Evolutionary conservation across 805 yeast genomes (phyloP), one percentile per base, ranked within the genome.

Genomic region (Metschnikowia shivogae): DNA sequence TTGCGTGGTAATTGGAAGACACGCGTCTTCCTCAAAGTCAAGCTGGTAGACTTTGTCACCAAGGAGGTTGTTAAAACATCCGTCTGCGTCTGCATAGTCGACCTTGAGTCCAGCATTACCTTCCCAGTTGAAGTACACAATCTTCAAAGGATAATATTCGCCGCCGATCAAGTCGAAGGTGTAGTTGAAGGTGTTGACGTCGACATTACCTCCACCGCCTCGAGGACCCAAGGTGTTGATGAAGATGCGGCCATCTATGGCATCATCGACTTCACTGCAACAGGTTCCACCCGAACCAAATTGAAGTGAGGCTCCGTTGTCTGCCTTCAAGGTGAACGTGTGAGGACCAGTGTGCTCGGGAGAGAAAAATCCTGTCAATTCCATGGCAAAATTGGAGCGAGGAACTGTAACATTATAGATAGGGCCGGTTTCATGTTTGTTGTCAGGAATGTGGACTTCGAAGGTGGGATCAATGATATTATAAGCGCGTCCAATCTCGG

Each of bases 61-160:
- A n/a, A 44, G 12, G 14, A 34, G 22, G 3, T 31, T 8, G 29
- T 34, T 34, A 9, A 10, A 6, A 17, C 8, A 9, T 17, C 44
- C 44, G 7, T 20, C 27, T 8, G 52, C 49, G 6, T 27, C 24
- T 1, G 12, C 12, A 13, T 34, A 46, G 7, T 27, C 10, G 8
- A 49, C 36, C 6, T 35, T 22, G 17, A 49, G 46, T 27, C 52
- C 52, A 8, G 39, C 42, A 28, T 44, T 45, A 3, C 44, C 45
- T 22, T 28, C 26, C 54, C 54, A 50, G 34, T 50, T 50, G 31
- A 45, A 50, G n/a, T 35, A 40, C 10, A 50, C 49, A 12, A 50
- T 34, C 35, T 36, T 43, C 17, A 50, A 38, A 7, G 46, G 48
- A 32, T 50, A 50, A n/a, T 37, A 43, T 14, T 34, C 36, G 11